phyloP scores from a whole-genome alignment of 2,329 filamentous ascomycete genomes.

The Atkinsonella hypoxylon region DNA sequence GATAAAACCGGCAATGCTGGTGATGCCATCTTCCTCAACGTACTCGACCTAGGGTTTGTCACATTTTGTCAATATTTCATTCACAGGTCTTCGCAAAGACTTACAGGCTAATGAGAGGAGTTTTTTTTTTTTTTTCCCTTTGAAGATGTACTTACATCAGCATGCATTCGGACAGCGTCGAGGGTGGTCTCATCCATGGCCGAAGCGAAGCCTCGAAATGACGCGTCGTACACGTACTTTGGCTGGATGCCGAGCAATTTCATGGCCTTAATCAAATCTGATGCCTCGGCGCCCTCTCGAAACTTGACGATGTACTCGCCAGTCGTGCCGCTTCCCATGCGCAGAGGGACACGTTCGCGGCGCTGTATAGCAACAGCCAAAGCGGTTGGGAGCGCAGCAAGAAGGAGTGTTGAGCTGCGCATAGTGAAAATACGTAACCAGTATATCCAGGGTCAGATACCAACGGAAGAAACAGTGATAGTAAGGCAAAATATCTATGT shows the following conservation, averaged over 20 bases:
- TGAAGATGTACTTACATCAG: slow-evolving; percentile 9
- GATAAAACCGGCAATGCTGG: slow-evolving; percentile 10
- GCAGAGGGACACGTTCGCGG: slow-evolving; percentile 14
- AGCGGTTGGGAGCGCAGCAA: slow-evolving; percentile 11
- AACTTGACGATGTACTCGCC: slow-evolving; percentile 20
- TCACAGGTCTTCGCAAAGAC: no score
- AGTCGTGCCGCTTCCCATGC: slow-evolving; percentile 9
- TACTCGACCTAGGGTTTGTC: slow-evolving; percentile 16
- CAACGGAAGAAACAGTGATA: background rate
- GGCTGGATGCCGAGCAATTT: slow-evolving; percentile 9
- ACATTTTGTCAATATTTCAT: no score
- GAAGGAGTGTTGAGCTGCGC: slow-evolving; percentile 11
- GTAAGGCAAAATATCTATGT: background rate
- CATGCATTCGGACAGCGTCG: slow-evolving; percentile 13
- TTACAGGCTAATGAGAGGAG: background rate
- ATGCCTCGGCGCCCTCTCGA: slow-evolving; percentile 9
- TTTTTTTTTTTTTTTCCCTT: no score
- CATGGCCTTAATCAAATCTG: slow-evolving; percentile 8
- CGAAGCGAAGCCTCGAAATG: slow-evolving; percentile 14
- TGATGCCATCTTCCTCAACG: slow-evolving; percentile 23
- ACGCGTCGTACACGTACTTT: slow-evolving; percentile 13
- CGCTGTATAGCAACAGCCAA: slow-evolving; percentile 12
- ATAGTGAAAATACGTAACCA: slow-evolving; percentile 7
- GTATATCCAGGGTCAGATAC: background rate
- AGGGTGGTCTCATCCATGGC: slow-evolving; percentile 11